These are phyloP conservation scores for Umbelopsis sp. DNA, from an alignment of 192 early-diverging fungal species.

Conservation along the genomic window DNA sequence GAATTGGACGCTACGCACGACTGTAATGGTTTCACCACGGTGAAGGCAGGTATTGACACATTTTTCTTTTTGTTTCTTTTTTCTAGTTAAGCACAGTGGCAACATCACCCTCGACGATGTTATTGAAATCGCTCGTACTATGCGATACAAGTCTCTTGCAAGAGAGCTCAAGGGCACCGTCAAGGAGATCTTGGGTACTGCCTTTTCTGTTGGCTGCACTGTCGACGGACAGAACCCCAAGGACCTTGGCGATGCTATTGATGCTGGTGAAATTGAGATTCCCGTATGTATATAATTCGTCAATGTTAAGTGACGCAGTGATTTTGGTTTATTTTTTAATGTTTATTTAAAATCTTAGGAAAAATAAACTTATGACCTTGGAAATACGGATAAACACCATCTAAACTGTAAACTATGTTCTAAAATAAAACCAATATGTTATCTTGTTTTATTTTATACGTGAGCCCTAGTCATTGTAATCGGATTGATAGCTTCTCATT, in stretches of 20 bases:
- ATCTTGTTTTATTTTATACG: too few relatives aligned
- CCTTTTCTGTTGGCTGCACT: slow-evolving; percentile 95
- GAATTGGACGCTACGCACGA: slow-evolving; percentile 4
- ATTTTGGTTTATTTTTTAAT: background rate
- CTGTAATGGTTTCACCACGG: background rate
- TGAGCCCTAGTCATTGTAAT: too few relatives aligned
- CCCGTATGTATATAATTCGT: slow-evolving; percentile 27
- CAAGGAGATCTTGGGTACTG: slow-evolving; percentile 95
- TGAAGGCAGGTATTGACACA: background rate
- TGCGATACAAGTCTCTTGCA: slow-evolving; percentile 94
- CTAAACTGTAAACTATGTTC: too few relatives aligned
- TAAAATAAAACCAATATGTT: too few relatives aligned
- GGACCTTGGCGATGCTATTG: slow-evolving; percentile 84
- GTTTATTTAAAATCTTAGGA: background rate
- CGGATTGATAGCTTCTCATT: too few relatives aligned
- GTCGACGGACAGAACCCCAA: slow-evolving; percentile 94
- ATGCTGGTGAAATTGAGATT: slow-evolving; percentile 83
- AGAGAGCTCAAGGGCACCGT: slow-evolving; percentile 94
- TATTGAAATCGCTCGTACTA: slow-evolving; percentile 94
- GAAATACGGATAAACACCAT: background rate
- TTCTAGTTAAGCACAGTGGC: slow-evolving; percentile 84
- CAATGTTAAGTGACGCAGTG: background rate
- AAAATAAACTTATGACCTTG: background rate
- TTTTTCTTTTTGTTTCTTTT: background rate
- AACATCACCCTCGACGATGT: slow-evolving; percentile 94